These are phyloP conservation scores for Acacia melanoxylon DNA, from an alignment of 306 rosid genomes.

Conservation along the genomic window DNA sequence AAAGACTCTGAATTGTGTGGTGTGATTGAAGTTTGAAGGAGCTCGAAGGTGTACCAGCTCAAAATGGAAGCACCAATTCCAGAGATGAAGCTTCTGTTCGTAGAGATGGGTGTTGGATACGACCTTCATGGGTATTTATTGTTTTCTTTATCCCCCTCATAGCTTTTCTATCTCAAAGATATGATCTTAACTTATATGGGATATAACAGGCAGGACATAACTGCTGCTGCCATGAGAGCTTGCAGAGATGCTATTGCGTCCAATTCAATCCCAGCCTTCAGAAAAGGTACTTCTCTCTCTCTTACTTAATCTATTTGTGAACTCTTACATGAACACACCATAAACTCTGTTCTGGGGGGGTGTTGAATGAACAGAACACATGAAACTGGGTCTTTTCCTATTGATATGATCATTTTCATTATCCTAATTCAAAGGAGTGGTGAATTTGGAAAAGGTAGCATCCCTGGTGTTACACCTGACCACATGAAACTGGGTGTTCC, in stretches of 20 bases:
- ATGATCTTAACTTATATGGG: background rate
- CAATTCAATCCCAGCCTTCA: slow-evolving; percentile 79
- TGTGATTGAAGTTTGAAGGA: background rate
- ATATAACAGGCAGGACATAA: slow-evolving; percentile 61
- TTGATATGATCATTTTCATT: background rate
- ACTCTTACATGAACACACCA: background rate
- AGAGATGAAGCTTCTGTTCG: slow-evolving; percentile 67
- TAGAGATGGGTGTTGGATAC: slow-evolving; percentile 83
- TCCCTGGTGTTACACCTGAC: slow-evolving; percentile 69
- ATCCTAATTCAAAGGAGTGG: background rate
- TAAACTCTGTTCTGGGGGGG: background rate
- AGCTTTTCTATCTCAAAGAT: background rate
- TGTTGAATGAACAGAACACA: background rate
- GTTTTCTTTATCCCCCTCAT: background rate
- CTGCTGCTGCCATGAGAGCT: slow-evolving; percentile 82
- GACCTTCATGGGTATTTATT: slow-evolving; percentile 67
- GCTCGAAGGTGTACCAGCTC: slow-evolving; percentile 27
- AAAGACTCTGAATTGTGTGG: background rate
- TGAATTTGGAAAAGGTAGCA: slow-evolving; percentile 45
- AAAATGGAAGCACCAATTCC: slow-evolving; percentile 53
- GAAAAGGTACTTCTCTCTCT: slow-evolving; percentile 46
- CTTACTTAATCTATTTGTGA: background rate
- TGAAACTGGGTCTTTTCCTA: background rate
- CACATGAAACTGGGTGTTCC: slow-evolving; percentile 83
- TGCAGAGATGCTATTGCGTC: slow-evolving; percentile 83